Percentiles rank a stretch among this genome's conserved stretches.
These are phyloP conservation scores for Sarocladiaceae sp. DNA, from an alignment of 2,329 filamentous ascomycete species.

Conservation along the genomic window DNA sequence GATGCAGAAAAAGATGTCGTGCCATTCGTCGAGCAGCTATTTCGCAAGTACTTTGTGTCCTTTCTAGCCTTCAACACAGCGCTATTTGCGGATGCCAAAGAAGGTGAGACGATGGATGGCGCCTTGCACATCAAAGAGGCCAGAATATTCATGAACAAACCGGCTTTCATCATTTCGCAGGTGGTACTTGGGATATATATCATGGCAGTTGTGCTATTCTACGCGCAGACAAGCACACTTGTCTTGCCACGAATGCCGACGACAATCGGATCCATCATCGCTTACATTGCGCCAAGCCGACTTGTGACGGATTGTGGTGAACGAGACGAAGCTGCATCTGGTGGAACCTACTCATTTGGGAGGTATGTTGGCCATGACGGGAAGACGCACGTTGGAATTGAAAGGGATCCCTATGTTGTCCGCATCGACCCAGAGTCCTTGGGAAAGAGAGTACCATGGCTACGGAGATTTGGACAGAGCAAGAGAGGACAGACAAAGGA, in stretches of 20 bases:
- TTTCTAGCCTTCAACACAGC: constrained; percentile 25
- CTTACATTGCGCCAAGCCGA: constrained; percentile 42
- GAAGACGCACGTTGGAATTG: constrained; percentile 45
- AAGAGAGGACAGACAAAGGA: neutral
- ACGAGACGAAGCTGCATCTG: neutral
- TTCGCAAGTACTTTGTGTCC: constrained; percentile 19
- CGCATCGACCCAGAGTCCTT: constrained; percentile 14
- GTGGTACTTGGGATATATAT: constrained; percentile 39
- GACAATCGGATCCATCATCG: constrained; percentile 41
- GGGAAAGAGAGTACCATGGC: neutral
- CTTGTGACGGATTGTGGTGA: no score
- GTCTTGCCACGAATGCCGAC: constrained; percentile 49
- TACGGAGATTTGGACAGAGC: neutral
- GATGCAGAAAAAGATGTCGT: constrained; percentile 16
- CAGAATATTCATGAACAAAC: constrained; percentile 42
- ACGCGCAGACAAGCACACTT: constrained; percentile 31
- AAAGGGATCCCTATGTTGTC: constrained; percentile 40
- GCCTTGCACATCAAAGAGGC: constrained; percentile 20
- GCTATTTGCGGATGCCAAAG: neutral
- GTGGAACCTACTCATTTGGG: constrained; percentile 41
- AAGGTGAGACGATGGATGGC: neutral
- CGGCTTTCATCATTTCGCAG: constrained; percentile 41
- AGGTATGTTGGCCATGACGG: constrained; percentile 44
- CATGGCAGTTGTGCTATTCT: constrained; percentile 36
- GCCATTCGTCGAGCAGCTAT: constrained; percentile 17